Percentiles rank a stretch among this genome's conserved stretches.
These are phyloP conservation scores for Tricholoma bakamatsutake DNA, from an alignment of 768 basidiomycete species.

Conservation along the genomic window DNA sequence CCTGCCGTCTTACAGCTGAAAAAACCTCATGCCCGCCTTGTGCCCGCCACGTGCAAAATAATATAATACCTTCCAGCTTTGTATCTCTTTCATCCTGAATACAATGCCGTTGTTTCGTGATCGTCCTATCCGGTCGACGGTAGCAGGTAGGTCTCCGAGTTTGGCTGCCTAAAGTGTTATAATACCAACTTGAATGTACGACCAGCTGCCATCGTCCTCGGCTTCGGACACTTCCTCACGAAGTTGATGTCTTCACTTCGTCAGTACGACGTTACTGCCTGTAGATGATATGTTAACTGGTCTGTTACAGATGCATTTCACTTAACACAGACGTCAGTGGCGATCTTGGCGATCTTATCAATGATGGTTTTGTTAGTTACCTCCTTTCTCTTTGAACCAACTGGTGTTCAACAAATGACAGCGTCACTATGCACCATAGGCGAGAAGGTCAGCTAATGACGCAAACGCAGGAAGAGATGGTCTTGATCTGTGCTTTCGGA, in stretches of 20 bases:
- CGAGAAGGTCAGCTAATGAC: conserved; percentile 56
- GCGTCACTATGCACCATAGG: conserved; percentile 64
- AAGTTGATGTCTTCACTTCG: conserved; percentile 42
- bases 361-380: conserved; percentile 58
- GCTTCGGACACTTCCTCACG: conserved; percentile 45
- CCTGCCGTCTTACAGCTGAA: conserved; percentile 5
- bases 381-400: background rate
- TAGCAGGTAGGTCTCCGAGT: conserved; percentile 27
- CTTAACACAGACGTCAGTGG: conserved; percentile 69
- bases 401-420: conserved; percentile 17
- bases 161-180: background rate
- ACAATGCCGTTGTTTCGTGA: conserved; percentile 46
- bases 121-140: conserved; percentile 39
- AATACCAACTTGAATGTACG: background rate
- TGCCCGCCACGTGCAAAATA: background rate
- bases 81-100: background rate
- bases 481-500: conserved; percentile 66
- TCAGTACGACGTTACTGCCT: conserved; percentile 20
- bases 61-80: background rate
- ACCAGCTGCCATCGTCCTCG: conserved; percentile 43
- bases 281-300: background rate
- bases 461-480: conserved; percentile 67
- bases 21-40: conserved; percentile 2
- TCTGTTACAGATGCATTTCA: conserved; percentile 48
- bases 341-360: conserved; percentile 58